Base-by-base conservation (phyloP, 2,329 filamentous ascomycete species). In the Thelonectria discophora region DNA sequence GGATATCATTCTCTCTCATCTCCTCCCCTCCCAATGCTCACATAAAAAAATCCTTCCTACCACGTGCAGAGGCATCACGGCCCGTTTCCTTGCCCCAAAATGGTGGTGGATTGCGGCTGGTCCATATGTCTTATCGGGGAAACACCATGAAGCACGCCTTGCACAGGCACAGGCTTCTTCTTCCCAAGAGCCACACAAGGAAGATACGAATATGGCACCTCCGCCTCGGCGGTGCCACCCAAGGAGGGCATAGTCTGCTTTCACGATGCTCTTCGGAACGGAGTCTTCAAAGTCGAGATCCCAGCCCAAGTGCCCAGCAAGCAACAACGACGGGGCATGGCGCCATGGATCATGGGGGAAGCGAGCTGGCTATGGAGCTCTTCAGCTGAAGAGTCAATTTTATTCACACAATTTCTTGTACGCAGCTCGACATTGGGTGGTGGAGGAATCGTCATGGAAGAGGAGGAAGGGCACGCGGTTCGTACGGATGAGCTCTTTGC, bases 41-140 rank as follows among this genome's bases (percentile, higher is more conserved):
- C 55, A 5, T 34, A 11, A 13, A 34, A 34, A 34, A 8, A 3
- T 11, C 32, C 12, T 34, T 13, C 32, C 7, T 46, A n/a, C 58
- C 40, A 55, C 40, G 51, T 47, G 57, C 27, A 45, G 52, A 32
- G 45, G 30, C 24, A 55, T 17, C 57, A 48, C 46, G 46, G 39
- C 39, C 30, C 51, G 58, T 60, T 60, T 49, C 43, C 43, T 55
- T 55, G 53, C 45, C 15, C 34, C 39, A 37, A 39, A 53, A 21
- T 27, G 43, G 34, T 37, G 46, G 40, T 27, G 51, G 51, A 50
- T 51, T 45, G 39, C 30, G 46, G 39, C 39, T 37, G 51, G 51
- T 39, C 34, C 37, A 18, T 39, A 39, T 50, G 51, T 51, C 57
- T 60, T 60, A 55, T 60, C 58, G 40, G 53, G 32, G 45, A 47